These are phyloP conservation scores for Fistulinella prunicolor DNA, from an alignment of 768 basidiomycete species.

Conservation along the genomic window DNA sequence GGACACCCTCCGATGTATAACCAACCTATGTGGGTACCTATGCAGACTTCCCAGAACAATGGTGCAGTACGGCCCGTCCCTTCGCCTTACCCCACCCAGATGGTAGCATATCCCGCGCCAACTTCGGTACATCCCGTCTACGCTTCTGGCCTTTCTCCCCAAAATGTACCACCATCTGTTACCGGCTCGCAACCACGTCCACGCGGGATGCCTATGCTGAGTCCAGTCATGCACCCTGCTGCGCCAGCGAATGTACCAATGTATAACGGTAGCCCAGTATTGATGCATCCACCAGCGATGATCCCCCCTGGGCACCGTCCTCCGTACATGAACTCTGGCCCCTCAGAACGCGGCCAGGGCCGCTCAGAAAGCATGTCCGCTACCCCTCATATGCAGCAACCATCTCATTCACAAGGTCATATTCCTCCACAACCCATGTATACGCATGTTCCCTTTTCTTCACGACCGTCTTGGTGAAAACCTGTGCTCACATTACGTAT, in stretches of 20 bases:
- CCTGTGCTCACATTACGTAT: conserved; percentile 15
- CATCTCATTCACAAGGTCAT: conserved; percentile 28
- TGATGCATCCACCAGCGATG: conserved; percentile 55
- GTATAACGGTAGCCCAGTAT: conserved; percentile 66
- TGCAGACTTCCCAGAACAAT: conserved; percentile 44
- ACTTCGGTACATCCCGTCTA: conserved; percentile 48
- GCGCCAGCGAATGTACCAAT: conserved; percentile 43
- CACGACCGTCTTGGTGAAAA: conserved; percentile 32
- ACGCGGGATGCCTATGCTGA: conserved; percentile 60
- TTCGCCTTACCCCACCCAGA: conserved; percentile 62
- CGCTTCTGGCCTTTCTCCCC: conserved; percentile 38
- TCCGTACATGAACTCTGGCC: conserved; percentile 45
- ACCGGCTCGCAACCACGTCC: conserved; percentile 39
- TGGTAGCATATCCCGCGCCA: conserved; percentile 64
- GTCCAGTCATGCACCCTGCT: conserved; percentile 69
- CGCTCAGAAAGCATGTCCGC: conserved; percentile 46
- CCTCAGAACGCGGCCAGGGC: conserved; percentile 47
- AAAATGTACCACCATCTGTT: conserved; percentile 32
- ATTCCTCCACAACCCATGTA: conserved; percentile 29
- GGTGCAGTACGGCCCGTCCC: conserved; percentile 52
- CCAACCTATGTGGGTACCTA: conserved; percentile 65
- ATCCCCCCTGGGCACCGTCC: conserved; percentile 32
- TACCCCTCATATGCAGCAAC: conserved; percentile 39
- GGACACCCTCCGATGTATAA: conserved; percentile 60
- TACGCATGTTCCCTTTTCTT: conserved; percentile 27